Conservation (phyloP, 148 eudicot species). For the Fagopyrum homotropicum region DNA sequence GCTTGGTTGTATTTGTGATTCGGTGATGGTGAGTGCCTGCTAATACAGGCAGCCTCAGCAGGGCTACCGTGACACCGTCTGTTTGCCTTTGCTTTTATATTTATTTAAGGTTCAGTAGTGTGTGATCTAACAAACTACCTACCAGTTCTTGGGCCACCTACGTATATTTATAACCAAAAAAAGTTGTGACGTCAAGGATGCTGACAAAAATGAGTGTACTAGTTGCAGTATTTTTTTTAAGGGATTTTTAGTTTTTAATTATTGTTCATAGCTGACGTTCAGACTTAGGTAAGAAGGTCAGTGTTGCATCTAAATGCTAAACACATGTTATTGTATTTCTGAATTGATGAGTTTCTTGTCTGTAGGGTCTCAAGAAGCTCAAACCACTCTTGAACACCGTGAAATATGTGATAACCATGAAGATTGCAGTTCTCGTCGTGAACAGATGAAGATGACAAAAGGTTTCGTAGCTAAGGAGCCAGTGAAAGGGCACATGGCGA, state of each 20-base stretch:
- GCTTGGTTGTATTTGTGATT: neutral
- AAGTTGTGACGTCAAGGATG: neutral
- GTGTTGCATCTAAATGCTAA: neutral
- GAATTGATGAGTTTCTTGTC: neutral
- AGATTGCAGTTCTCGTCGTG: conserved; percentile 59
- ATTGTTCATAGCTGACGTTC: neutral
- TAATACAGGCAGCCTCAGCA: too few species aligned
- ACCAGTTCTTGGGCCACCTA: neutral
- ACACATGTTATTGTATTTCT: neutral
- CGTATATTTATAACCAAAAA: neutral
- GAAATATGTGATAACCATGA: conserved; percentile 81
- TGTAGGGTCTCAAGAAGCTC: conserved; percentile 83
- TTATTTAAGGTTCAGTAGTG: neutral
- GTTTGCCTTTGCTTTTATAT: neutral
- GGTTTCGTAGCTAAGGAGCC: conserved; percentile 98
- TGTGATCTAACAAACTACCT: conserved; percentile 7
- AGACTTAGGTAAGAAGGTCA: neutral
- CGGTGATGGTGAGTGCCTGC: neutral
- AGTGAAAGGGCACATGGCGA: conserved; percentile 90
- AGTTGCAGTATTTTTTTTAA: neutral
- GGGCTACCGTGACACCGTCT: too few species aligned
- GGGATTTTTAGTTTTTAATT: neutral
- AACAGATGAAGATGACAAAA: conserved; percentile 83
- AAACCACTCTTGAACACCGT: conserved; percentile 32
- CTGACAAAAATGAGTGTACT: neutral